Percentiles rank a stretch among this genome's conserved stretches.
phyloP scores from a whole-genome alignment of 129 eudicot species.

The Oenanthe sinensis region DNA sequence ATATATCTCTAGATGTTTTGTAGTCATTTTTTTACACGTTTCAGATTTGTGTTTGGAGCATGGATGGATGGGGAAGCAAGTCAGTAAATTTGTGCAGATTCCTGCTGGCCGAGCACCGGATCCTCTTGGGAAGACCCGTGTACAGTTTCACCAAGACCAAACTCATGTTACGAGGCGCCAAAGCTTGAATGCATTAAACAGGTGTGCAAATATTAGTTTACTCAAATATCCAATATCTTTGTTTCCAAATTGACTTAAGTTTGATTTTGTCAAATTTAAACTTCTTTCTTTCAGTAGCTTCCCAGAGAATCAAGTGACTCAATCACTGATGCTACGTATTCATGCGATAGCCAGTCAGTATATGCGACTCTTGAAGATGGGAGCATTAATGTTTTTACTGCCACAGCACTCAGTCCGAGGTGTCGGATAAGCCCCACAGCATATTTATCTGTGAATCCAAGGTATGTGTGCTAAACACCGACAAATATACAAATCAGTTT shows the following conservation, averaged over 20 bases:
- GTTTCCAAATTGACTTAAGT: background rate
- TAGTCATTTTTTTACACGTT: background rate
- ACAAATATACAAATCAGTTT: background rate
- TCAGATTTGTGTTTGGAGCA: slow-evolving; percentile 42
- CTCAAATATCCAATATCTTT: background rate
- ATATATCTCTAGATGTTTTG: background rate
- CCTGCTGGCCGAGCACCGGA: slow-evolving; percentile 26
- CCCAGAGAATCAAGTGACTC: slow-evolving; percentile 27
- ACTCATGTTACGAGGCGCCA: slow-evolving; percentile 33
- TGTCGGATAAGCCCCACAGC: slow-evolving; percentile 38
- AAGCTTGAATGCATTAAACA: slow-evolving; percentile 35
- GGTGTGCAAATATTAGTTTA: slow-evolving; percentile 16
- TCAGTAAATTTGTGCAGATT: slow-evolving; percentile 30
- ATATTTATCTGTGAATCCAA: slow-evolving; percentile 29
- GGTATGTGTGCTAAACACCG: slow-evolving; percentile 14
- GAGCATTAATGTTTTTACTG: slow-evolving; percentile 27
- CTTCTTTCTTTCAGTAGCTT: slow-evolving; percentile 36
- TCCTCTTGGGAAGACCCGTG: slow-evolving; percentile 32
- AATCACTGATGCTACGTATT: slow-evolving; percentile 47
- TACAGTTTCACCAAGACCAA: slow-evolving; percentile 16
- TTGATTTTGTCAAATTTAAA: background rate
- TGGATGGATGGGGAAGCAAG: slow-evolving; percentile 27
- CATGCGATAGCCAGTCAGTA: slow-evolving; percentile 41
- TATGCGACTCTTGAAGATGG: slow-evolving; percentile 37
- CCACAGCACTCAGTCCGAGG: slow-evolving; percentile 21